Evolutionary conservation across 2,329 filamentous ascomycete genomes (phyloP).

Genomic region (Pezicula rhizophila): DNA sequence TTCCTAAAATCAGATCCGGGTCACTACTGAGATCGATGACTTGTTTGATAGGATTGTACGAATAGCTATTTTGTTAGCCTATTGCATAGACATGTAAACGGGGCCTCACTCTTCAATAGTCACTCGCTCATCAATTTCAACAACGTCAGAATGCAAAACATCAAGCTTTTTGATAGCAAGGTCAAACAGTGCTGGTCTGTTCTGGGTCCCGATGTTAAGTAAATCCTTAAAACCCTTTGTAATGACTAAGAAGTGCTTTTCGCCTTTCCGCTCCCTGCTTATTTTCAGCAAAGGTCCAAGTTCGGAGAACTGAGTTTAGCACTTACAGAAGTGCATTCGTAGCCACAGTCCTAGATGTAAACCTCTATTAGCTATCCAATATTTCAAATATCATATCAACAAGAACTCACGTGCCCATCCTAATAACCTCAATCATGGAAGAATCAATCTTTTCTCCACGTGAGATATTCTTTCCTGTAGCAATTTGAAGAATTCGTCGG

Average conservation of each 20-base stretch:
- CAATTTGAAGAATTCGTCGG: constrained; percentile 73
- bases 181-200: constrained; percentile 84
- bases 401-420: constrained; percentile 93
- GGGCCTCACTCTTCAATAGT: constrained; percentile 59
- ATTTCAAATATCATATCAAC: constrained; percentile 50
- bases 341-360: no score
- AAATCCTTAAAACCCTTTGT: constrained; percentile 86
- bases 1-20: constrained; percentile 59
- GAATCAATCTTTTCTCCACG: constrained; percentile 77
- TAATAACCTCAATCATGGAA: constrained; percentile 77
- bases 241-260: constrained; percentile 79
- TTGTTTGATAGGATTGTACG: constrained; percentile 67
- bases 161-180: constrained; percentile 82
- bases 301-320: no score
- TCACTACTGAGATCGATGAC: constrained; percentile 50
- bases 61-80: constrained; percentile 49
- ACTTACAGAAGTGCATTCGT: no score
- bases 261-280: constrained; percentile 69
- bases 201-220: constrained; percentile 84
- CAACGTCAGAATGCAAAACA: constrained; percentile 74
- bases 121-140: constrained; percentile 86
- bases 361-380: no score
- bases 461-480: constrained; percentile 68
- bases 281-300: no score
- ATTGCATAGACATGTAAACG: no score